Evolutionary conservation across 352 stramenopile genomes (phyloP), one percentile per base, ranked within the genome.

Genomic region (Phytophthora crassamura): DNA sequence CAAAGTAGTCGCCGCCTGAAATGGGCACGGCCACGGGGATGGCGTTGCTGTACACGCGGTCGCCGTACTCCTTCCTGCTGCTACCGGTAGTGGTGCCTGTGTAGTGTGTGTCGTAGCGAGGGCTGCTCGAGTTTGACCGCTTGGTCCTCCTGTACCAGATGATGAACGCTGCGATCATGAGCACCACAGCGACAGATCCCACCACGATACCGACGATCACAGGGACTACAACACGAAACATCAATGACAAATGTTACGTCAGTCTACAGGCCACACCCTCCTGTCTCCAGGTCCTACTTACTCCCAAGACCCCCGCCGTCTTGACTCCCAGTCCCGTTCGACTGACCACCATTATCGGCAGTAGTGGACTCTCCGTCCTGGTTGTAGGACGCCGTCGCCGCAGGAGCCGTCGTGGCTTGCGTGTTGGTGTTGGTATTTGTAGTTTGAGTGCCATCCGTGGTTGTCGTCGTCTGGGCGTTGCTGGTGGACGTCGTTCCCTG

Each of bases 111-210:
- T 56, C 50, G 32, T 72, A 73, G 18, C 42, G 57, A 63, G 57
- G 36, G 14, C 50, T 68, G 2, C 57, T 48, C 3, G 48, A 34
- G 33, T 30, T 30, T 30, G 52, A 43, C 15, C 63, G 67, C 48
- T 79, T 73, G 18, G 65, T 77, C 8, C 69, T 54, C 18, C 43
- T 63, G 52, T 79, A 79, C 75, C 75, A 83, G 58, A 83, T 71
- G 35, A 74, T 49, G 36, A 83, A 83, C 16, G 69, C 72, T 46
- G 65, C 72, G 22, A 78, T 50, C 64, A 80, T 73, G 30, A 83
- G 61, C 40, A 61, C 53, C n/a, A 80, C 55, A 4, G 64, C 75
- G 8, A 83, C 72, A 9, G 65, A 59, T 10, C 68, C 72, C 4
- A 83, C 64, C 7, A 72, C 43, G 45, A 80, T 77, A 14, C 75